These are phyloP conservation scores for Ogataea pilisensis DNA, from an alignment of 805 yeast species.

Conservation along the genomic window DNA sequence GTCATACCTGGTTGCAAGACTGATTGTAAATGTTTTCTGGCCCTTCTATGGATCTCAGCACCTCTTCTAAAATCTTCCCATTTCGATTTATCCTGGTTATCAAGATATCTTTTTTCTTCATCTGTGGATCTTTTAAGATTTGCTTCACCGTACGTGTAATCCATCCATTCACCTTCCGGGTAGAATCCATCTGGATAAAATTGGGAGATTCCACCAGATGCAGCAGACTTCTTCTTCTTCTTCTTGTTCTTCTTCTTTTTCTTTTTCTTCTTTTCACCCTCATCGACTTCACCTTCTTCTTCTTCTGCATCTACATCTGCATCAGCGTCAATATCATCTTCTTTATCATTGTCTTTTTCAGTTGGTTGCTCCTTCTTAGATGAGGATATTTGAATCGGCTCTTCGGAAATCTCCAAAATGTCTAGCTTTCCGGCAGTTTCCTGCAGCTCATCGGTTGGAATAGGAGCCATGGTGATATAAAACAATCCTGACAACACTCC, in stretches of 20 bases:
- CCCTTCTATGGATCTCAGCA: constrained; percentile 93
- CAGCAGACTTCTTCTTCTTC: constrained; percentile 49
- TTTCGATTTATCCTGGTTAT: constrained; percentile 53
- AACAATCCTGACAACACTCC: too few species aligned
- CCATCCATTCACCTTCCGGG: constrained; percentile 87
- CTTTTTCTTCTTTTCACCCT: constrained; percentile 34
- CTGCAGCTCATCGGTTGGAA: not conserved
- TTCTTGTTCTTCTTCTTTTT: constrained; percentile 60
- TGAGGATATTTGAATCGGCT: not conserved
- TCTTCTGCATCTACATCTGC: constrained; percentile 16
- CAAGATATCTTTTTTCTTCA: constrained; percentile 80
- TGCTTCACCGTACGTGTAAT: constrained; percentile 57
- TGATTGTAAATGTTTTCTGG: constrained; percentile 71
- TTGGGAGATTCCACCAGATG: constrained; percentile 58
- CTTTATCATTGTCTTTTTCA: not conserved
- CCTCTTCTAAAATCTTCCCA: constrained; percentile 94
- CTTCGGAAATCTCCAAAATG: not conserved
- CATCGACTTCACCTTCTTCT: constrained; percentile 29
- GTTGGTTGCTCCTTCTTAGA: constrained; percentile 6
- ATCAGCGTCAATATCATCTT: constrained; percentile 1
- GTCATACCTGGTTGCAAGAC: constrained; percentile 87
- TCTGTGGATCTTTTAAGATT: constrained; percentile 72
- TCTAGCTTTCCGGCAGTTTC: not conserved
- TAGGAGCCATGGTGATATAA: not conserved
- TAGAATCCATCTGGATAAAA: constrained; percentile 67